Conservation (phyloP, 1,139 yeast genomes). For the Blastobotrys proliferans region DNA sequence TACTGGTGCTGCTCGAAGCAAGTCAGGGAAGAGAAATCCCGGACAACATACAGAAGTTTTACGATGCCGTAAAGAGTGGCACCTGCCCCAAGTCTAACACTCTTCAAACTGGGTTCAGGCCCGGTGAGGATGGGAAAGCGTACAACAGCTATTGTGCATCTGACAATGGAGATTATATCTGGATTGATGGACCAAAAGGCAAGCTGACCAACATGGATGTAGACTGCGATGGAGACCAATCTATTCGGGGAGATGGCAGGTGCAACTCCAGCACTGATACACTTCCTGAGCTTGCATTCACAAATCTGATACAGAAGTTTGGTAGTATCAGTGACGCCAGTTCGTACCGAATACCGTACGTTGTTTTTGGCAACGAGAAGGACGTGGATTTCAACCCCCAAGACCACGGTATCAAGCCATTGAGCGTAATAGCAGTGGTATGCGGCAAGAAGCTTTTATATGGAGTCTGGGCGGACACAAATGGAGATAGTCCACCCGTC, state of each 20-base stretch:
- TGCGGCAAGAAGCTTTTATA: slow-evolving; percentile 13
- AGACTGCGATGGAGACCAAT: slow-evolving; percentile 17
- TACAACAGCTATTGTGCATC: slow-evolving; percentile 4
- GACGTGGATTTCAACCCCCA: slow-evolving; percentile 11
- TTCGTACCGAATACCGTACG: slow-evolving; percentile 13
- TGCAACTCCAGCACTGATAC: slow-evolving; percentile 12
- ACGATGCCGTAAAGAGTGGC: slow-evolving; percentile 1
- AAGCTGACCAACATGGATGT: slow-evolving; percentile 15
- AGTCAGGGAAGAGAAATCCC: slow-evolving; percentile 1
- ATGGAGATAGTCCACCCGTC: slow-evolving; percentile 13
- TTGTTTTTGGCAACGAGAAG: slow-evolving; percentile 16
- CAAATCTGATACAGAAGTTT: slow-evolving; percentile 2
- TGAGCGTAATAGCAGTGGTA: slow-evolving; percentile 16
- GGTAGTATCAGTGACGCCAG: slow-evolving; percentile 12
- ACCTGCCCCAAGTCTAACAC: slow-evolving; percentile 4
- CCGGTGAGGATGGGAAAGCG: not conserved
- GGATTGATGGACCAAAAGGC: slow-evolving; percentile 6
- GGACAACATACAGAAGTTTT: slow-evolving; percentile 4
- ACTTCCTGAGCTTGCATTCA: slow-evolving; percentile 9
- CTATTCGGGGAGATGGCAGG: slow-evolving; percentile 5
- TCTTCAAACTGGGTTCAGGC: not conserved
- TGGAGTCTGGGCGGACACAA: slow-evolving; percentile 17
- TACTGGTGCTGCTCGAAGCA: not conserved
- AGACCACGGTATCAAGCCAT: slow-evolving; percentile 11
- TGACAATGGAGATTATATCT: not conserved